Percentiles rank a stretch among this genome's conserved stretches.
Conservation (phyloP, 2,329 filamentous ascomycete genomes). For the Coniochaeta sp. region DNA sequence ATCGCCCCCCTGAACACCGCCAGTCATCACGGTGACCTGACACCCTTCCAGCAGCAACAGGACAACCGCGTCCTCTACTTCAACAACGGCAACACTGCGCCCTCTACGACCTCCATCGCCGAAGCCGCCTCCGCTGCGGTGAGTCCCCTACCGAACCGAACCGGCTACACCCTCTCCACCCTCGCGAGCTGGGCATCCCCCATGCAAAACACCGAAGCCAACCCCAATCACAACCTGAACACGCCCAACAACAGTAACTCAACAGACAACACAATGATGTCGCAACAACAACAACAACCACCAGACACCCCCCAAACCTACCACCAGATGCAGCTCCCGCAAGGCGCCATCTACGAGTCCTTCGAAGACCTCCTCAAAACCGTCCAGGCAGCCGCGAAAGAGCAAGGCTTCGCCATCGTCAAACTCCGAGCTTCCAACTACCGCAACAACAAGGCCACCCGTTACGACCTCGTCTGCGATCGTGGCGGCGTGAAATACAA, state of each 20-base stretch:
- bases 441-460: conserved; percentile 49
- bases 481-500: conserved; percentile 58
- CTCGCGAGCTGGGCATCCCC: conserved; percentile 1
- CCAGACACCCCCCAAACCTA: conserved; percentile 35
- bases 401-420: conserved; percentile 56
- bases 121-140: background rate
- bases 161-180: background rate
- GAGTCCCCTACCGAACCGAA: conserved; percentile 1
- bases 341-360: conserved; percentile 52
- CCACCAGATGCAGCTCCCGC: conserved; percentile 32
- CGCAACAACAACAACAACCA: background rate
- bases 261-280: conserved; percentile 11
- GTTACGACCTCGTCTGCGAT: conserved; percentile 57
- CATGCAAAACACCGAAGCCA: conserved; percentile 3
- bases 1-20: conserved; percentile 10
- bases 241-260: conserved; percentile 26
- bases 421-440: conserved; percentile 59
- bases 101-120: conserved; percentile 4
- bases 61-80: conserved; percentile 7
- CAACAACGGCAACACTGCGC: conserved; percentile 7
- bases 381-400: conserved; percentile 53
- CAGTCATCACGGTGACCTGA: conserved; percentile 8
- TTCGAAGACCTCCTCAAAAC: conserved; percentile 53
- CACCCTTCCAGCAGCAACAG: conserved; percentile 3
- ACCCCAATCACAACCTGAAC: conserved; percentile 14